Evolutionary conservation across 192 early-diverging fungal species (phyloP).

Genomic region (Podila minutissima): DNA sequence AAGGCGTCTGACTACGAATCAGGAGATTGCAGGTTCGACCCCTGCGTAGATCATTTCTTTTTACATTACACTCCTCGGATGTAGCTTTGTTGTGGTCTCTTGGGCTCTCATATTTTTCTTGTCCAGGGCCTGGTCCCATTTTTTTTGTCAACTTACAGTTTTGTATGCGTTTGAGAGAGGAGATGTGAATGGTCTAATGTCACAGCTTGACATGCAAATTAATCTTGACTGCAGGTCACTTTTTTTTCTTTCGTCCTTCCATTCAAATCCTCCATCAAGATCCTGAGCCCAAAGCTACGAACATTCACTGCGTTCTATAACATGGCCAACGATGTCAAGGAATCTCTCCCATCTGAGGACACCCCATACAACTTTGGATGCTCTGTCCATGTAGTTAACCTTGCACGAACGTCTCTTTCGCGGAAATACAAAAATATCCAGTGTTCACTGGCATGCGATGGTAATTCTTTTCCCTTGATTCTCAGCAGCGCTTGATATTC

Average conservation of each 20-base stretch:
- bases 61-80: too few relatives aligned
- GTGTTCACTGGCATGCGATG: conserved; percentile 38
- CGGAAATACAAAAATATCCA: conserved; percentile 20
- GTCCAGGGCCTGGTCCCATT: neutral
- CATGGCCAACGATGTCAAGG: conserved; percentile 19
- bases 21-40: conserved; percentile 52
- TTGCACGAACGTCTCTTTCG: conserved; percentile 25
- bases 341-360: neutral
- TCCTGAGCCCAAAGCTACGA: neutral
- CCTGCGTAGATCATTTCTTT: conserved; percentile 38
- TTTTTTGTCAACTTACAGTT: neutral
- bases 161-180: too few relatives aligned
- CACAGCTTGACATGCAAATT: too few relatives aligned
- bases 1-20: conserved; percentile 52
- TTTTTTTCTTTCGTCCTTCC: neutral
- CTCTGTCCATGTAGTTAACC: conserved; percentile 27
- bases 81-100: too few relatives aligned
- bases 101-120: conserved; percentile 1
- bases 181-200: too few relatives aligned
- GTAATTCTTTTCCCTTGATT: neutral
- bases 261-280: too few relatives aligned
- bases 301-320: neutral
- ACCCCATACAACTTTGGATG: conserved; percentile 1
- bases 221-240: neutral
- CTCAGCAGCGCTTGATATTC: neutral